phyloP scores from a whole-genome alignment of 176 grass and related monocot species.

The Avena sativa region DNA sequence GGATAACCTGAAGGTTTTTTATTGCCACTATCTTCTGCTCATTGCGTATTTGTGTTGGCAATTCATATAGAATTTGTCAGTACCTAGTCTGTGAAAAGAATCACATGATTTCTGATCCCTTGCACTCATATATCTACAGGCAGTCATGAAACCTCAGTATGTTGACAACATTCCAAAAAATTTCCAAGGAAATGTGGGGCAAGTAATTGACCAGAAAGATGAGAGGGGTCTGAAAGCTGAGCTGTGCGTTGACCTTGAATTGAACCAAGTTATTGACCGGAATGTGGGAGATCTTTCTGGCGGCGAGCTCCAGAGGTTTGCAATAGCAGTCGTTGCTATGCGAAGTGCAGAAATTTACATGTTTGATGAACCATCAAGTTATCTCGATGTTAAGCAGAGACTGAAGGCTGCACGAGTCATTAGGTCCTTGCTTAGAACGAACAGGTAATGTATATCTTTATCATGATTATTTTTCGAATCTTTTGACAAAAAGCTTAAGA shows the following conservation, averaged over 20 bases:
- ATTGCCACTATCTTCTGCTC: background rate
- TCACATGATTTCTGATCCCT: constrained; percentile 25
- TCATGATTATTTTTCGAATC: constrained; percentile 1
- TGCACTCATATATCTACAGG: constrained; percentile 40
- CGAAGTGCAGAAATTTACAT: constrained; percentile 91
- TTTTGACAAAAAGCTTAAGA: background rate
- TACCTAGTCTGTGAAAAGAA: background rate
- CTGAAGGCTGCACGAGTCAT: constrained; percentile 89
- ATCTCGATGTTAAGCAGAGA: constrained; percentile 96
- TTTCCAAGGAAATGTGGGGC: constrained; percentile 58
- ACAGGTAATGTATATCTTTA: constrained; percentile 55
- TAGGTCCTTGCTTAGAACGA: constrained; percentile 68
- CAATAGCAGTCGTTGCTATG: constrained; percentile 77
- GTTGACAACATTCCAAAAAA: constrained; percentile 87
- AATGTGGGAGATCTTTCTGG: constrained; percentile 90
- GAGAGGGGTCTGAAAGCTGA: constrained; percentile 76
- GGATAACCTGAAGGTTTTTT: constrained; percentile 83
- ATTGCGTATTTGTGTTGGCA: background rate
- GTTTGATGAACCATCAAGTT: constrained; percentile 98
- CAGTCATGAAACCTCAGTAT: constrained; percentile 90
- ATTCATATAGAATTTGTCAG: constrained; percentile 13
- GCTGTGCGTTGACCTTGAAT: constrained; percentile 73
- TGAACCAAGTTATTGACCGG: constrained; percentile 88
- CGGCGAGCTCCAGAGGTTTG: constrained; percentile 95
- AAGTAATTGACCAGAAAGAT: constrained; percentile 63